Percentiles rank a stretch among this genome's conserved stretches.
These are phyloP conservation scores for Lagerstroemia speciosa DNA, from an alignment of 345 rosid species.

Conservation along the genomic window DNA sequence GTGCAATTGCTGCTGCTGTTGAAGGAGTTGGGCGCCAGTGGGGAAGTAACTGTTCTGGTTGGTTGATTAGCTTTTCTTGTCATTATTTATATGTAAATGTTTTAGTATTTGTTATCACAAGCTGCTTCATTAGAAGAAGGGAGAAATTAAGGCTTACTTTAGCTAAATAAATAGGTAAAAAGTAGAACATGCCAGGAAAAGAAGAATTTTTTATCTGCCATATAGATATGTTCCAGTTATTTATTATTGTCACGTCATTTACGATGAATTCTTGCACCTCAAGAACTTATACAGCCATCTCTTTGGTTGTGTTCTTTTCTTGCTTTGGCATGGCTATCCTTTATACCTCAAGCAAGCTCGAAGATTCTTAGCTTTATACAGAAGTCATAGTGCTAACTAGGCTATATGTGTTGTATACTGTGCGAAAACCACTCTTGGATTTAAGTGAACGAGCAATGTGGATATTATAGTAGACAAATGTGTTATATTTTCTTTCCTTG, in stretches of 20 bases:
- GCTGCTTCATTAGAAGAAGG: not conserved
- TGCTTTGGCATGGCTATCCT: not conserved
- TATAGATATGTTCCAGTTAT: too few relatives aligned
- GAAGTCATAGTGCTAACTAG: not conserved
- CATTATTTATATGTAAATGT: not conserved
- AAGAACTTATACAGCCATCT: not conserved
- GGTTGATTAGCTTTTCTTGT: conserved; percentile 12
- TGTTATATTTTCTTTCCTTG: not conserved
- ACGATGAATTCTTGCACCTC: too few relatives aligned
- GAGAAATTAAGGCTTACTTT: not conserved
- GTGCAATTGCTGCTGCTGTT: conserved; percentile 93
- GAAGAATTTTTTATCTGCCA: not conserved
- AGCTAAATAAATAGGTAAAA: not conserved
- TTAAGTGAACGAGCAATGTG: not conserved
- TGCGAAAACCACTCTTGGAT: not conserved
- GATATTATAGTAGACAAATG: not conserved
- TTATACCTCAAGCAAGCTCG: not conserved
- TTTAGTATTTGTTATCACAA: not conserved
- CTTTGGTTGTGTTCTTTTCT: not conserved
- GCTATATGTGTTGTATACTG: not conserved
- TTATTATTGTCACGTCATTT: too few relatives aligned
- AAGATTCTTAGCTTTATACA: not conserved
- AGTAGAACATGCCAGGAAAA: not conserved
- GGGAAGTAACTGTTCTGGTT: conserved; percentile 71
- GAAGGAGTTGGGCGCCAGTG: conserved; percentile 97